Evolutionary conservation across 495 filamentous ascomycete species (phyloP).

Genomic region (Talaromyces thailandensis): DNA sequence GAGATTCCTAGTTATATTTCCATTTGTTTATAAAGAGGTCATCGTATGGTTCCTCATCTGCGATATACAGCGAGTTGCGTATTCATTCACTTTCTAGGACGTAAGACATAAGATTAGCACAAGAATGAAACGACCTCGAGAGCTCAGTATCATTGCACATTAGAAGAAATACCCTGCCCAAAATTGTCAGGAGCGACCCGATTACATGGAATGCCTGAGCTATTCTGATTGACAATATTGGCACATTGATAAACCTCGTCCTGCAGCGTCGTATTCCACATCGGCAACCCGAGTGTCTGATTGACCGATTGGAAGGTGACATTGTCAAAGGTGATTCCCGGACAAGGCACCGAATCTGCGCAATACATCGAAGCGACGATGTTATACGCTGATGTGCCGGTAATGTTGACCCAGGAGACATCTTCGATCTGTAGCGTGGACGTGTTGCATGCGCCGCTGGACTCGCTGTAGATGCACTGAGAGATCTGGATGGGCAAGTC

Average conservation of each 20-base stretch:
- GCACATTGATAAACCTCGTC: constrained; percentile 19
- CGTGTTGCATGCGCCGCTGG: constrained; percentile 35
- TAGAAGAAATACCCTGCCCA: constrained; percentile 13
- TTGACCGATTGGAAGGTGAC: constrained; percentile 36
- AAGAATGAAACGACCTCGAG: no score
- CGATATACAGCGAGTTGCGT: no score
- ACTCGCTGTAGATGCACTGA: constrained; percentile 44
- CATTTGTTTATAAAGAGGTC: no score
- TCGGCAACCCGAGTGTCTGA: constrained; percentile 14
- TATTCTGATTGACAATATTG: constrained; percentile 13
- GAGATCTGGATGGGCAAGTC: constrained; percentile 50
- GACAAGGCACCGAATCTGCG: constrained; percentile 35
- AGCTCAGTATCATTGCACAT: constrained; percentile 4
- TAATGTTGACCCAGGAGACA: constrained; percentile 48
- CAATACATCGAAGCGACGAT: constrained; percentile 47
- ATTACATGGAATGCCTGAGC: constrained; percentile 18
- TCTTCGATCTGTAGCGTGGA: constrained; percentile 39
- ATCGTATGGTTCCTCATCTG: no score
- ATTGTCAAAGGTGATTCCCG: constrained; percentile 35
- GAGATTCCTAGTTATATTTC: no score
- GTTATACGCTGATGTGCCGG: constrained; percentile 45
- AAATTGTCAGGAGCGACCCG: constrained; percentile 15
- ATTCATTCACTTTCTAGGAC: no score
- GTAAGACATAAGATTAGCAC: no score
- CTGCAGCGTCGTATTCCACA: constrained; percentile 14